Evolutionary conservation across 1,139 yeast genomes (phyloP).

Genomic region (Debaryomyces coudertii): DNA sequence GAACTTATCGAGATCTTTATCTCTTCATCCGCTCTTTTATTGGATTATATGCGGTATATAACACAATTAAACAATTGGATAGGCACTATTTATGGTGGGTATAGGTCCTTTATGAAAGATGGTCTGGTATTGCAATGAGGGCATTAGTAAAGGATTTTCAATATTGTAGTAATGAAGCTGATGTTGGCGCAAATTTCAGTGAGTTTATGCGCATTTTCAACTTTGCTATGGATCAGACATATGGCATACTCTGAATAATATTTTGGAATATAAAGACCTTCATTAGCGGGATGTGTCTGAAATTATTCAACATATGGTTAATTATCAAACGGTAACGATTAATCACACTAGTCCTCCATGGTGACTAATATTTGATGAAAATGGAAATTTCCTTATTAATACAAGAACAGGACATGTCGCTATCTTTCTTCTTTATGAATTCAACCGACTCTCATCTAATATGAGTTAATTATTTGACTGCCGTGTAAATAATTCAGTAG

Average conservation of each 20-base stretch:
- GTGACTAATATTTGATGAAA: not conserved
- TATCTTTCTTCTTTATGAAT: not conserved
- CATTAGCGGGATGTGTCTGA: not conserved
- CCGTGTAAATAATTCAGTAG: not conserved
- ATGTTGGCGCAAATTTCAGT: not conserved
- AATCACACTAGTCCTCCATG: not conserved
- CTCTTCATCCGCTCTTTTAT: too few species aligned
- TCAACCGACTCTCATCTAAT: not conserved
- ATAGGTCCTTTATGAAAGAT: not conserved
- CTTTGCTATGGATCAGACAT: not conserved
- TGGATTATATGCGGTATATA: too few species aligned
- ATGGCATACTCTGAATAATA: not conserved
- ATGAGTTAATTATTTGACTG: not conserved
- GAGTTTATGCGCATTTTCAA: not conserved
- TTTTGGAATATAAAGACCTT: not conserved
- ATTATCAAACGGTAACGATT: not conserved
- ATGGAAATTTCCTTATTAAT: not conserved
- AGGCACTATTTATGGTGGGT: not conserved
- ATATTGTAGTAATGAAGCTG: not conserved
- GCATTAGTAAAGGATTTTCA: slow-evolving; percentile 1
- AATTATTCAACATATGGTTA: not conserved
- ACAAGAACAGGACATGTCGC: not conserved
- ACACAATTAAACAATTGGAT: too few species aligned
- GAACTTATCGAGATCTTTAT: too few species aligned
- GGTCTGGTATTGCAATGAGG: not conserved